Percentiles rank a stretch among this genome's conserved stretches.
Conservation (phyloP, 2,329 filamentous ascomycete genomes). For the Pezicula radicicola region DNA sequence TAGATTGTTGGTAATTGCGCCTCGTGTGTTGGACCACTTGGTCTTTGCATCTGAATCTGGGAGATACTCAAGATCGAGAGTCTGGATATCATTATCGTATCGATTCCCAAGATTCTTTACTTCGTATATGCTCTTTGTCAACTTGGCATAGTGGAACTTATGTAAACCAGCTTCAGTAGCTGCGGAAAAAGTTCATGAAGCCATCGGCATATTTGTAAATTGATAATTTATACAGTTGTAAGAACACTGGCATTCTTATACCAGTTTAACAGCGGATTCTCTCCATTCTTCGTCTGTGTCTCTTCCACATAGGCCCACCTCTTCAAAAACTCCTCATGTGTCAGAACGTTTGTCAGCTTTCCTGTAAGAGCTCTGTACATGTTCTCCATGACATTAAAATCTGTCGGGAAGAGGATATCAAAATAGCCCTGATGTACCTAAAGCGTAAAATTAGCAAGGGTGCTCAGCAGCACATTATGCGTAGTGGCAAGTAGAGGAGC, state of each 20-base stretch:
- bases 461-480: neutral
- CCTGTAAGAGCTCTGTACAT: constrained; percentile 93
- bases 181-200: no score
- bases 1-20: no score
- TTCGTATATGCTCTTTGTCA: no score
- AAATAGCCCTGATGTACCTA: constrained; percentile 98
- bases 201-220: no score
- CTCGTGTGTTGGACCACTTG: no score
- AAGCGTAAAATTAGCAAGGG: neutral
- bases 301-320: constrained; percentile 89
- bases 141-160: no score
- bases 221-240: constrained; percentile 65
- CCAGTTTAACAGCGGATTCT: constrained; percentile 89
- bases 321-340: constrained; percentile 87
- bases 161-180: no score
- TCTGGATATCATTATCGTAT: no score
- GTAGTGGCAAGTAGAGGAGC: constrained; percentile 26
- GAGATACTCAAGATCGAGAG: no score
- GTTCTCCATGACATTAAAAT: constrained; percentile 87
- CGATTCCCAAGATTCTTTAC: no score
- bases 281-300: constrained; percentile 82
- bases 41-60: no score
- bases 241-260: constrained; percentile 95
- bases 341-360: constrained; percentile 79
- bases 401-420: constrained; percentile 96